Conservation (phyloP, 345 rosid species). For the Sonneratia caseolaris region DNA sequence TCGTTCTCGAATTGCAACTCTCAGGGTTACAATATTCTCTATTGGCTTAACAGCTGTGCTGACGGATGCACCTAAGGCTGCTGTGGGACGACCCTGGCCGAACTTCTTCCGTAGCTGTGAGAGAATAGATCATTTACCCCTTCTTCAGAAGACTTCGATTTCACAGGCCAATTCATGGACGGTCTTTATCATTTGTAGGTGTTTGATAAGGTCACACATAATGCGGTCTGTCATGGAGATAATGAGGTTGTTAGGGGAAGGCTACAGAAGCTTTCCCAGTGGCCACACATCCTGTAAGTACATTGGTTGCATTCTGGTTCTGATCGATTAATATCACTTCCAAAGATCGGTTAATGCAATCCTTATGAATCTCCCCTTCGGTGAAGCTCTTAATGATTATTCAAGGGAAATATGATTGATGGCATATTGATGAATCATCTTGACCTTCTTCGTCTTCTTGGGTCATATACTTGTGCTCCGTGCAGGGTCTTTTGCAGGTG, state of each 20-base stretch:
- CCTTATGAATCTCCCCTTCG: background rate
- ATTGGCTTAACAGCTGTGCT: conserved; percentile 44
- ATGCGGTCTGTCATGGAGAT: conserved; percentile 48
- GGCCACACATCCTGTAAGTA: conserved; percentile 47
- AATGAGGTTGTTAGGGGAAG: conserved; percentile 38
- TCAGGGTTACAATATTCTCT: conserved; percentile 42
- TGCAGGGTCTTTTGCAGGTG: conserved; percentile 70
- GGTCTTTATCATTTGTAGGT: conserved; percentile 18
- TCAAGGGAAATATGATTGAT: no score
- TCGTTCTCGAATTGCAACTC: background rate
- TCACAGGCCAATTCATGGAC: background rate
- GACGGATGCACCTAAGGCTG: conserved; percentile 55
- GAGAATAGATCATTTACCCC: conserved; percentile 20
- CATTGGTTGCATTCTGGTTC: background rate
- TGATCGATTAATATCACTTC: no score
- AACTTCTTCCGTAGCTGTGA: conserved; percentile 57
- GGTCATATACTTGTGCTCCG: background rate
- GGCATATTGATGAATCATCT: no score
- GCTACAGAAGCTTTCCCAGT: conserved; percentile 69
- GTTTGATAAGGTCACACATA: conserved; percentile 23
- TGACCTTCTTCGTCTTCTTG: background rate
- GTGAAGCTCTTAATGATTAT: no score
- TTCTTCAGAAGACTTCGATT: background rate
- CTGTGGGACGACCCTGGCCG: conserved; percentile 58
- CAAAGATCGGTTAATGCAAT: no score